A percentile compares a stretch with the other conserved stretches of the same genome.
Conservation (phyloP, 306 rosid genomes). For the Cucurbita ficifolia region DNA sequence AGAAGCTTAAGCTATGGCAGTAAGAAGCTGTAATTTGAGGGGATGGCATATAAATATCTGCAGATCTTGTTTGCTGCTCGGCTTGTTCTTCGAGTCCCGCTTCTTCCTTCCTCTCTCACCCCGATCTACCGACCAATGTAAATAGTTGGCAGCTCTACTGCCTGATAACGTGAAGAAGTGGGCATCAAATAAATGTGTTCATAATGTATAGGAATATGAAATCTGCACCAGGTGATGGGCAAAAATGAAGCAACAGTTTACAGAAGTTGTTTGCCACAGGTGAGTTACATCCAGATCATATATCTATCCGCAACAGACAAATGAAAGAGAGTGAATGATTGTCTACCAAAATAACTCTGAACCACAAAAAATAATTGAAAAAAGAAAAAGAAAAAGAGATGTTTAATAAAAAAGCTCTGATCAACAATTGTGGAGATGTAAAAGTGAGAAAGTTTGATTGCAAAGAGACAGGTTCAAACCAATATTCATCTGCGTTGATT, state of each 20-base stretch:
- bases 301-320: not conserved
- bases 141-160: not conserved
- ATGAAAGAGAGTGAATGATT: not conserved
- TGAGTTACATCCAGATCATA: not conserved
- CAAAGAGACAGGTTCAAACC: not conserved
- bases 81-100: not conserved
- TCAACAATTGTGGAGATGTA: not conserved
- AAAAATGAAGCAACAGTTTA: not conserved
- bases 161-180: not conserved
- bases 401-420: not conserved
- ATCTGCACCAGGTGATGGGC: not conserved
- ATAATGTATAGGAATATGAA: not conserved
- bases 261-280: not conserved
- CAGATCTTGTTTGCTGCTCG: not conserved
- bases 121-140: not conserved
- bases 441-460: not conserved
- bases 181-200: not conserved
- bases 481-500: not conserved
- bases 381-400: not conserved
- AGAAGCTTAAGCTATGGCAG: not conserved
- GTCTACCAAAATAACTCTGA: not conserved
- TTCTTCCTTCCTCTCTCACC: slow-evolving; percentile 1
- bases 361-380: not conserved
- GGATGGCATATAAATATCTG: not conserved
- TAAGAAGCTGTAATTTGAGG: not conserved